These are phyloP conservation scores for Skeletonema costatum DNA, from an alignment of 108 stramenopile species.

Conservation along the genomic window DNA sequence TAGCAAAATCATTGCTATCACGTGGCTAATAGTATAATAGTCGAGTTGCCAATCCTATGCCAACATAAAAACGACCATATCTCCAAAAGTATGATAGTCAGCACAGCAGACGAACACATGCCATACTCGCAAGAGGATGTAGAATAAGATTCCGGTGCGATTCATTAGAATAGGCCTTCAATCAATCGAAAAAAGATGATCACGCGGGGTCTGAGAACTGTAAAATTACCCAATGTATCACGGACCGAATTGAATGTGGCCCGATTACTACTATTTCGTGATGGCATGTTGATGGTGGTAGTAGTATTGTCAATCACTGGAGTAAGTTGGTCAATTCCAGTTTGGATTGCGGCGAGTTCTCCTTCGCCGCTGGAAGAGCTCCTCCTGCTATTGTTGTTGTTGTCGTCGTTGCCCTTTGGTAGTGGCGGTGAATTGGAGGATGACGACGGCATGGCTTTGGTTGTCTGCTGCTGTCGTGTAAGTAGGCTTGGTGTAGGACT, in stretches of 20 bases:
- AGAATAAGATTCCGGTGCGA: too few relatives aligned
- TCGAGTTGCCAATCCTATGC: too few relatives aligned
- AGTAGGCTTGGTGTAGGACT: background rate
- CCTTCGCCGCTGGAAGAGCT: background rate
- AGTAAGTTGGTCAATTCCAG: constrained; percentile 11
- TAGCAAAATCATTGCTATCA: too few relatives aligned
- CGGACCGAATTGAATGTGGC: constrained; percentile 67
- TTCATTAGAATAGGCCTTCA: too few relatives aligned
- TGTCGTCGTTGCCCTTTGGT: background rate
- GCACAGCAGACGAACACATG: too few relatives aligned
- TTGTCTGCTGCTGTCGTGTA: background rate
- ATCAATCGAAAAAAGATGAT: too few relatives aligned
- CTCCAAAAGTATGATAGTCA: too few relatives aligned
- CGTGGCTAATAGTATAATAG: too few relatives aligned
- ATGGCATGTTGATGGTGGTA: background rate
- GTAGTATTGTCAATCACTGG: background rate
- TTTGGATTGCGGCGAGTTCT: constrained; percentile 16
- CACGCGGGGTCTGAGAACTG: too few relatives aligned
- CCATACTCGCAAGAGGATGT: too few relatives aligned
- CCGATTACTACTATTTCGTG: background rate
- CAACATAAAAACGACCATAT: too few relatives aligned
- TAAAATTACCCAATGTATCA: constrained; percentile 49
- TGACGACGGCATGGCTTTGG: background rate
- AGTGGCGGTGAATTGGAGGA: background rate
- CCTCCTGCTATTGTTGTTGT: background rate